Conservation (phyloP, 2,329 filamentous ascomycete genomes). For the Sporothrix schenckii region DNA sequence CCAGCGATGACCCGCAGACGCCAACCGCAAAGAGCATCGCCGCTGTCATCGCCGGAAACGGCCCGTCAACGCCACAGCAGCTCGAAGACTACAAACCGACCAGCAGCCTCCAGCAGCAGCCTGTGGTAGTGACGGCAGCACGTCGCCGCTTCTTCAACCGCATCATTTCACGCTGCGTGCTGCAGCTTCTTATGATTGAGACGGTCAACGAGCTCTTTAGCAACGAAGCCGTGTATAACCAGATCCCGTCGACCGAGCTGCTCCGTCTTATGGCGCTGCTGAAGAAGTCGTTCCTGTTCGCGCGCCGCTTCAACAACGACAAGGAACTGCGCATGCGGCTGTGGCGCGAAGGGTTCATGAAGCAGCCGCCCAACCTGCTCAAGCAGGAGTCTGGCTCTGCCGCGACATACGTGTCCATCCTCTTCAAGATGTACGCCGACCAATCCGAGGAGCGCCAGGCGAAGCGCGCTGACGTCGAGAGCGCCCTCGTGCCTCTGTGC, state of each 20-base stretch:
- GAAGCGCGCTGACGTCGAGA: constrained; percentile 81
- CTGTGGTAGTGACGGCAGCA: constrained; percentile 88
- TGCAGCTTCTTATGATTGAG: constrained; percentile 98
- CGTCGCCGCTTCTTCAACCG: constrained; percentile 96
- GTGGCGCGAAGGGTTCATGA: constrained; percentile 99
- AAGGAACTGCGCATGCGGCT: constrained; percentile 92
- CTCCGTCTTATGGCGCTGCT: constrained; percentile 90
- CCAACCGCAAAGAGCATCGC: constrained; percentile 36
- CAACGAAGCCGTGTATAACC: constrained; percentile 89
- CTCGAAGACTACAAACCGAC: constrained; percentile 88
- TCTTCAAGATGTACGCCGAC: constrained; percentile 97
- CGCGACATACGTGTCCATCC: constrained; percentile 90
- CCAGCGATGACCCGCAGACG: constrained; percentile 45
- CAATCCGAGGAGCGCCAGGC: constrained; percentile 78
- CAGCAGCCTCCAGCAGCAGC: constrained; percentile 77
- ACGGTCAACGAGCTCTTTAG: constrained; percentile 98
- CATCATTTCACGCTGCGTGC: constrained; percentile 97
- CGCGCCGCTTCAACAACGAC: constrained; percentile 95
- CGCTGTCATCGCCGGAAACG: constrained; percentile 10
- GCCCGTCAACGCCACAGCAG: constrained; percentile 46
- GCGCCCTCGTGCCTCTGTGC: constrained; percentile 89
- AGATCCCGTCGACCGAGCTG: constrained; percentile 88
- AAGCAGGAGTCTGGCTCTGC: constrained; percentile 95
- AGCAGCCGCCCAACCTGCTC: constrained; percentile 93
- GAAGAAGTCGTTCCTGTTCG: constrained; percentile 96